Base-by-base conservation (phyloP, 1,139 yeast genomes). In the Yamadazyma diospyri region DNA sequence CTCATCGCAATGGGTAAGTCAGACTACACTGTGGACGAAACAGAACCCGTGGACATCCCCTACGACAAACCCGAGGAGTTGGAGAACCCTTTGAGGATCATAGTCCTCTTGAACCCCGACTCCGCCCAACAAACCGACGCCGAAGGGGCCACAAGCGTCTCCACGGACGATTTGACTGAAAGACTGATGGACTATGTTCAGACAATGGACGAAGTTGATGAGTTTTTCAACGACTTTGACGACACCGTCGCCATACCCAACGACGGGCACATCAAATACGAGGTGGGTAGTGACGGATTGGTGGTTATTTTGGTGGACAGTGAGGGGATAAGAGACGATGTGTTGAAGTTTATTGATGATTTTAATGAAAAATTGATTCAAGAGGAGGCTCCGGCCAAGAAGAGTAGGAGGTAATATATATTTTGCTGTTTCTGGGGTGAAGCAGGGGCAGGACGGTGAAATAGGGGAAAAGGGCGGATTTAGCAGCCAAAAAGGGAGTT, bases 231-330 rank as follows among this genome's bases (percentile, higher is more conserved):
- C 48, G 58, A 57, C 32, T 80, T 80, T 47, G 87, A 80, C 49
- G 76, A 66, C 27, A 58, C 58, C 20, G 66, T 80, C 16, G 82
- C 85, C 20, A 65, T 74, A 40, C 86, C 85, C 18, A 79, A 80
- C 46, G 83, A 79, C 42, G 80, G 77, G 5, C 74, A 74, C 46
- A 73, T 80, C 42, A 79, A 79, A 49, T 80, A 80, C 47, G 86
- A 80, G 46, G 83, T 79, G 6, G 84, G 84, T 4, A 76, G 82
- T 39, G 87, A 80, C 49, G 87, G 87, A 4, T 56, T 80, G 38
- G 81, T 80, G 36, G 79, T 80, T 25, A 66, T 80, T 25, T 66
- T 80, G 20, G 77, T 78, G 16, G 73, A 69, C 38, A 48, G 54
- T 11, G 34, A 43, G 30, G 55, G 53, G 23, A 51, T 67, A 42